A percentile compares a stretch with the other conserved stretches of the same genome.
Evolutionary conservation across 306 rosid species (phyloP).

Genomic region (Vigna mungo): DNA sequence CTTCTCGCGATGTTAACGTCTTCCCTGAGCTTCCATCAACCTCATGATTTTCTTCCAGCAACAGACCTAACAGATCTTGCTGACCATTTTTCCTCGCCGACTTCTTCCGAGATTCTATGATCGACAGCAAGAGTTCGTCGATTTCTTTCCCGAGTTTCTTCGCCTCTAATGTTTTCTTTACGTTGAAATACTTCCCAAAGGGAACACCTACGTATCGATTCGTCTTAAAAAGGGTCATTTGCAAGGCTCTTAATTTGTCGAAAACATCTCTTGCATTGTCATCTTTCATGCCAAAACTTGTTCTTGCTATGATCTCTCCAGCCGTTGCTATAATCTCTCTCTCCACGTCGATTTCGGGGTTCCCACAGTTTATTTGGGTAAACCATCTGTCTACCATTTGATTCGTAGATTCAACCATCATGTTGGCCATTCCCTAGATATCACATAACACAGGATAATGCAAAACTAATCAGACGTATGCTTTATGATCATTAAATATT

Average conservation of each 20-base stretch:
- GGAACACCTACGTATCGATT: slow-evolving; percentile 80
- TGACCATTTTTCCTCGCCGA: slow-evolving; percentile 34
- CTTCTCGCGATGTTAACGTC: slow-evolving; percentile 54
- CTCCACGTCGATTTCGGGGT: slow-evolving; percentile 67
- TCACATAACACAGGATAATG: not conserved
- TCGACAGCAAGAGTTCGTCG: slow-evolving; percentile 54
- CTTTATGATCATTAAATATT: not conserved
- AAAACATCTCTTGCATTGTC: slow-evolving; percentile 56
- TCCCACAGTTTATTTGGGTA: slow-evolving; percentile 46
- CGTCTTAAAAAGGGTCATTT: slow-evolving; percentile 70
- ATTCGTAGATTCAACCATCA: slow-evolving; percentile 69
- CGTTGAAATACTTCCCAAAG: slow-evolving; percentile 53
- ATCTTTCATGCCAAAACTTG: slow-evolving; percentile 69
- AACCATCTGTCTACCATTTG: slow-evolving; percentile 71
- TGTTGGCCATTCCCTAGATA: slow-evolving; percentile 66
- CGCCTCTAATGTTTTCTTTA: slow-evolving; percentile 61
- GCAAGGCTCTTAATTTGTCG: slow-evolving; percentile 61
- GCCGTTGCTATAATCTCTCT: slow-evolving; percentile 58
- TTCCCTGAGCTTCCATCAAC: slow-evolving; percentile 45
- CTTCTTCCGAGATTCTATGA: slow-evolving; percentile 52
- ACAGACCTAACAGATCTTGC: slow-evolving; percentile 63
- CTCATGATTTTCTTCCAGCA: slow-evolving; percentile 51
- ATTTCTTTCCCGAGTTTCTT: slow-evolving; percentile 72
- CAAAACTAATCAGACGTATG: not conserved
- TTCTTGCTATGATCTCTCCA: slow-evolving; percentile 78